Evolutionary conservation across 352 stramenopile genomes (phyloP).

Genomic region (Phytophthora pluvialis): DNA sequence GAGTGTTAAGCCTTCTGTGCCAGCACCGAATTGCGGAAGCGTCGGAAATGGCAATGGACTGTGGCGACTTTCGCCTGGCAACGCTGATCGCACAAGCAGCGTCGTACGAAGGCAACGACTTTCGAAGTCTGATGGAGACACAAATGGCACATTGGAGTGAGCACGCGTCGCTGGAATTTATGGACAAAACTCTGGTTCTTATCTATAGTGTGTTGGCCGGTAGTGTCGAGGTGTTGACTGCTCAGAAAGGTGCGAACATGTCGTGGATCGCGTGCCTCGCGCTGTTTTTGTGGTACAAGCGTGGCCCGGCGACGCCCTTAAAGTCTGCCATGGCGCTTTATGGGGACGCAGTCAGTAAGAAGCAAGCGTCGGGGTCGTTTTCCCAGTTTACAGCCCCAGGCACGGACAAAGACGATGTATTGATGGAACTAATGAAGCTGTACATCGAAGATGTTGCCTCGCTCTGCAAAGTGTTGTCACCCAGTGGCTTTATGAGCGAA

Average conservation of each 20-base stretch:
- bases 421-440: slow-evolving; percentile 78
- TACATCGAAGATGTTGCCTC: slow-evolving; percentile 61
- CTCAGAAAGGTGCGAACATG: slow-evolving; percentile 49
- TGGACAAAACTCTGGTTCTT: slow-evolving; percentile 65
- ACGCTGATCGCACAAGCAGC: slow-evolving; percentile 70
- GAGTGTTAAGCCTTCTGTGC: slow-evolving; percentile 50
- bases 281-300: slow-evolving; percentile 77
- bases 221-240: slow-evolving; percentile 63
- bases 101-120: slow-evolving; percentile 59
- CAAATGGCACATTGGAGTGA: slow-evolving; percentile 71
- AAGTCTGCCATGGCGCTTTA: slow-evolving; percentile 55
- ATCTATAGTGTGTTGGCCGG: slow-evolving; percentile 74
- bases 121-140: slow-evolving; percentile 52
- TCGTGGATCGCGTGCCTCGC: slow-evolving; percentile 69
- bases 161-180: slow-evolving; percentile 54
- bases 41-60: slow-evolving; percentile 63
- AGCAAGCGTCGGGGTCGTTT: slow-evolving; percentile 38
- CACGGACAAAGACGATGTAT: slow-evolving; percentile 56
- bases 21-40: slow-evolving; percentile 69
- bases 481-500: slow-evolving; percentile 55
- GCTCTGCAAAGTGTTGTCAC: slow-evolving; percentile 65
- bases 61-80: slow-evolving; percentile 65
- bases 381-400: slow-evolving; percentile 37
- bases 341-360: slow-evolving; percentile 48
- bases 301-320: slow-evolving; percentile 53